These are phyloP conservation scores for Wickerhamomyces strasburgensis DNA, from an alignment of 805 yeast genomes.

Conservation along the genomic window DNA sequence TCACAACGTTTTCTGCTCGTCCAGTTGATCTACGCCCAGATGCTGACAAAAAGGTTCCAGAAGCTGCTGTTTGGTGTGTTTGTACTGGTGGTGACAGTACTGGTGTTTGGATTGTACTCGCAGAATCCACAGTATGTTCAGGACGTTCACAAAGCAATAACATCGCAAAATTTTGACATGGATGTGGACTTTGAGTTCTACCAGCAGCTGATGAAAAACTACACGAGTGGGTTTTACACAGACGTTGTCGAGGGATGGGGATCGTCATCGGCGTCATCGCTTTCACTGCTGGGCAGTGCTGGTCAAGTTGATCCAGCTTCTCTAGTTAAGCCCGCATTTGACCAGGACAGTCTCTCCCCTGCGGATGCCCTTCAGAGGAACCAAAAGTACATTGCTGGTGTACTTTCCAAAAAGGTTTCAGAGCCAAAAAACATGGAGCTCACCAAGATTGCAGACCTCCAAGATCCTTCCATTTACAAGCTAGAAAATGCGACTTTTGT, in stretches of 20 bases:
- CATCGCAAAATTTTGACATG: conserved; percentile 6
- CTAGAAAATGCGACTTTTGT: conserved; percentile 72
- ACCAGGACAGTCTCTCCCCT: conserved; percentile 6
- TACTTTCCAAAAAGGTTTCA: conserved; percentile 15
- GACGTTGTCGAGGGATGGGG: no score
- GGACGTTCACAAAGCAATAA: conserved; percentile 7
- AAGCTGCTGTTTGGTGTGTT: conserved; percentile 6
- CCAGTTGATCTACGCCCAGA: no score
- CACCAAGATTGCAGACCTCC: conserved; percentile 10
- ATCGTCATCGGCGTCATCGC: no score
- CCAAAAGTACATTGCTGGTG: conserved; percentile 2
- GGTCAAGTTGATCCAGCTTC: no score
- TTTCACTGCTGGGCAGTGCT: no score
- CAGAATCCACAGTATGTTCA: conserved; percentile 13
- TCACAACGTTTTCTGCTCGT: no score
- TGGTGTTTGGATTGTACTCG: conserved; percentile 1
- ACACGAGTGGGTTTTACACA: conserved; percentile 15
- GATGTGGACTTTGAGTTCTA: conserved; percentile 13
- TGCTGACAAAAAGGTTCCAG: conserved; percentile 15
- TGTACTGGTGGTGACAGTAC: background rate
- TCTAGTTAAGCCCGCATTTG: background rate
- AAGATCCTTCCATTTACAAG: conserved; percentile 9
- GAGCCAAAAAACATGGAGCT: conserved; percentile 25
- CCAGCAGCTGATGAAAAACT: conserved; percentile 19
- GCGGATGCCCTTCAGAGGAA: conserved; percentile 15